Percentiles rank a stretch among this genome's conserved stretches.
Evolutionary conservation across 345 rosid genomes (phyloP).

Genomic region (Carallia pectinifolia): DNA sequence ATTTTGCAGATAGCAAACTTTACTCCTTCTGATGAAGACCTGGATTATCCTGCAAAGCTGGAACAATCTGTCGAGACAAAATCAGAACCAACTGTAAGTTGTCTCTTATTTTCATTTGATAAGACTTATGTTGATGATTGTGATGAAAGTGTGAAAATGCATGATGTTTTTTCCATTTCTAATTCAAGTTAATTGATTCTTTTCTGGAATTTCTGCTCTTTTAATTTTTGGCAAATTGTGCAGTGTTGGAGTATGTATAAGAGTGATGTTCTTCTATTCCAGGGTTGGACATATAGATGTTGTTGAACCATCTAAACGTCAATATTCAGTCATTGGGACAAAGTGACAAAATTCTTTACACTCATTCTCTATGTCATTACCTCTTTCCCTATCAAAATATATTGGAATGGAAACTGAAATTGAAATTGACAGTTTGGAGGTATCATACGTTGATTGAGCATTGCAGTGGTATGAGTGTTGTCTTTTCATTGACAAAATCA

Average conservation of each 20-base stretch:
- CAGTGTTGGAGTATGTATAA: background rate
- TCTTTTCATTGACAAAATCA: background rate
- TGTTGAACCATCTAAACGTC: background rate
- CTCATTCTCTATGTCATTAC: background rate
- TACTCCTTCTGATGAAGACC: slow-evolving; percentile 68
- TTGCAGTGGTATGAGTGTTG: background rate
- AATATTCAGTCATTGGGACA: background rate
- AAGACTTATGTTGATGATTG: background rate
- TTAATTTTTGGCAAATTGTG: background rate
- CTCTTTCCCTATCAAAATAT: background rate
- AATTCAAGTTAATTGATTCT: too few species aligned
- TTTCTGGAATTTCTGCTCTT: background rate
- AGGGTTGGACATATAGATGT: background rate
- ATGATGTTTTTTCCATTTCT: background rate
- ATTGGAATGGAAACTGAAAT: background rate
- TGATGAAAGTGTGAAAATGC: background rate
- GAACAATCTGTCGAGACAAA: slow-evolving; percentile 48
- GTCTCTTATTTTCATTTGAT: background rate
- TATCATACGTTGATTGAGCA: slow-evolving; percentile 3
- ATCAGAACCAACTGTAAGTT: slow-evolving; percentile 52
- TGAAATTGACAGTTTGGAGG: background rate
- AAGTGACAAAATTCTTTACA: background rate
- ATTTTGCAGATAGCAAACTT: slow-evolving; percentile 81
- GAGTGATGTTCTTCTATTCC: background rate
- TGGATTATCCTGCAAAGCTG: slow-evolving; percentile 91